Evolutionary conservation across 441 rosid species (phyloP).

Genomic region (Rhodomyrtus psidioides): DNA sequence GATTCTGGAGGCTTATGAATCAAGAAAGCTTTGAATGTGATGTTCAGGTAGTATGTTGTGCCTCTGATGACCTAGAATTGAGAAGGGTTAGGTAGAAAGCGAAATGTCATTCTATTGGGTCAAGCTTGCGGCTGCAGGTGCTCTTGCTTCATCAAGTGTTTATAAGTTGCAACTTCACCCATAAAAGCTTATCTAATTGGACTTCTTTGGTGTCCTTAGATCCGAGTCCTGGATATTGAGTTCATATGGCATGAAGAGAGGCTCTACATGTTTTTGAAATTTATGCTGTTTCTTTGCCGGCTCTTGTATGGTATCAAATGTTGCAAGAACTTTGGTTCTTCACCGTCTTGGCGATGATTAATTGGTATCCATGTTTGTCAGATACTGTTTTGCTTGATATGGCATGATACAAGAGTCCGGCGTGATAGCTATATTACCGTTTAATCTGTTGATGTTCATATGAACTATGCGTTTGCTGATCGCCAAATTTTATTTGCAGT

Average conservation of each 20-base stretch:
- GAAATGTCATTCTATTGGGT: not conserved
- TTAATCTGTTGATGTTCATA: not conserved
- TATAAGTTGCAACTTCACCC: not conserved
- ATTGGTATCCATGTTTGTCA: not conserved
- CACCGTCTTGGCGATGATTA: not conserved
- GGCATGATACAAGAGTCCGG: not conserved
- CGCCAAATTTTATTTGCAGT: not conserved
- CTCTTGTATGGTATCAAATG: not conserved
- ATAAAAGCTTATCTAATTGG: not conserved
- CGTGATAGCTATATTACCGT: accelerated
- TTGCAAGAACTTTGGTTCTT: not conserved
- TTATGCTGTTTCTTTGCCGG: not conserved
- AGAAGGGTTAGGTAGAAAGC: not conserved
- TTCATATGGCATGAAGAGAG: not conserved
- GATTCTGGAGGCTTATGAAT: not conserved
- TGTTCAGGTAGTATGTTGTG: not conserved
- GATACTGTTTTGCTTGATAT: not conserved
- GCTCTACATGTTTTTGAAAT: not conserved
- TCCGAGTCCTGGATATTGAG: not conserved
- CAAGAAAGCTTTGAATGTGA: not conserved
- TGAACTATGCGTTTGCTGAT: not conserved
- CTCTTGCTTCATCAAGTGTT: not conserved
- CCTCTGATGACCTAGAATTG: not conserved
- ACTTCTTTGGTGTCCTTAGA: not conserved
- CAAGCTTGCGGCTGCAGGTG: not conserved